phyloP scores from a whole-genome alignment of 495 filamentous ascomycete species.

The Lasiosphaeria hispida region DNA sequence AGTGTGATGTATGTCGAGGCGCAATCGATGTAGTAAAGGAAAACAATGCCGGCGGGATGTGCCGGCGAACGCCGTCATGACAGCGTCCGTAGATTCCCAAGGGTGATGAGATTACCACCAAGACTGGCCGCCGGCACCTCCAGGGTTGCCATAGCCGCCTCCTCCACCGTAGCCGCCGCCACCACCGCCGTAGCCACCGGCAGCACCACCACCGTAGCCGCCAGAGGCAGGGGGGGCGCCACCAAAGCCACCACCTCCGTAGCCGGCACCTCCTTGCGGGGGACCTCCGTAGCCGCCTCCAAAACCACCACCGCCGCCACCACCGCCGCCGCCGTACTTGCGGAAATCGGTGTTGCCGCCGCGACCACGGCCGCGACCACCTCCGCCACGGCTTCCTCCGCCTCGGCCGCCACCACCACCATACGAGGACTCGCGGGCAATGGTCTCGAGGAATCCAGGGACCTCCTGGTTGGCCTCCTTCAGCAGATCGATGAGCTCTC shows the following conservation, averaged over 20 bases:
- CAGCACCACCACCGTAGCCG: constrained; percentile 36
- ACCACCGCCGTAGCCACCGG: constrained; percentile 59
- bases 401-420: constrained; percentile 71
- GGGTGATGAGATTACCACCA: constrained; percentile 75
- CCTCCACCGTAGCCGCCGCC: constrained; percentile 56
- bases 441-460: constrained; percentile 88
- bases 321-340: constrained; percentile 63
- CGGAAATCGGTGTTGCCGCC: constrained; percentile 84
- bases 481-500: constrained; percentile 89
- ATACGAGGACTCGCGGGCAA: constrained; percentile 87
- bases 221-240: constrained; percentile 42
- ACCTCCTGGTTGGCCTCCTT: constrained; percentile 99
- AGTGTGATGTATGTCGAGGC: constrained; percentile 16
- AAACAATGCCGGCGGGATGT: constrained; percentile 13
- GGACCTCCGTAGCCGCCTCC: constrained; percentile 50
- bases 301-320: constrained; percentile 49
- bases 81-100: background rate
- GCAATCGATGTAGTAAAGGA: constrained; percentile 17
- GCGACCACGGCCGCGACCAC: constrained; percentile 62
- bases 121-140: constrained; percentile 74
- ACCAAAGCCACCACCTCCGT: constrained; percentile 63
- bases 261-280: constrained; percentile 63
- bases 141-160: constrained; percentile 68
- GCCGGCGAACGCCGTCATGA: background rate
- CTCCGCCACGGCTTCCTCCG: constrained; percentile 68